These are phyloP conservation scores for Leccinum subgranulosum DNA, from an alignment of 768 basidiomycete species.

Conservation along the genomic window DNA sequence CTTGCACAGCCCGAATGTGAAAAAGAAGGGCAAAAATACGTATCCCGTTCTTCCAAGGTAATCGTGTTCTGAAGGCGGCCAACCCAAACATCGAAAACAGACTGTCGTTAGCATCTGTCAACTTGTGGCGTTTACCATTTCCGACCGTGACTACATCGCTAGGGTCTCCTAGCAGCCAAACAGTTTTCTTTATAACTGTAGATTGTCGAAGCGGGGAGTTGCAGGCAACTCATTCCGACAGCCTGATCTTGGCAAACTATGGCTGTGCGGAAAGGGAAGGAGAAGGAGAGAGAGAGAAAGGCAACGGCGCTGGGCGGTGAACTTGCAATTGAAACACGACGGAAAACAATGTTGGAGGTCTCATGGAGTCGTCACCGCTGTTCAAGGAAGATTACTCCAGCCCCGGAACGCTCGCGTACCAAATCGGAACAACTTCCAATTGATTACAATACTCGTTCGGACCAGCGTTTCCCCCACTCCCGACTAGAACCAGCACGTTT, in stretches of 20 bases:
- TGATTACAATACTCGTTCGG: neutral
- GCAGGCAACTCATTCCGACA: neutral
- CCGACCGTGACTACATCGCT: neutral
- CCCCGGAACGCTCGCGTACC: neutral
- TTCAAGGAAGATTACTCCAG: neutral
- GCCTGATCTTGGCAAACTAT: neutral
- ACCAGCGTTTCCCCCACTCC: neutral
- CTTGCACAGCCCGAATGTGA: neutral
- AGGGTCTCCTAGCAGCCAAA: neutral
- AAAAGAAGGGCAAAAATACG: neutral
- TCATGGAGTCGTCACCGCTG: neutral
- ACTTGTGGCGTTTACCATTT: slow-evolving; percentile 5
- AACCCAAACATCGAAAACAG: neutral
- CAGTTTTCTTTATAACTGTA: neutral
- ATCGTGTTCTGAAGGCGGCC: neutral
- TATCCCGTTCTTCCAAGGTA: neutral
- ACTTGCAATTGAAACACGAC: neutral
- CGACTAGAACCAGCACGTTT: neutral
- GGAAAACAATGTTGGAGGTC: neutral
- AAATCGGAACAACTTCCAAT: neutral
- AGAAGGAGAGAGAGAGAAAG: neutral
- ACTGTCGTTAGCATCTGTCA: neutral
- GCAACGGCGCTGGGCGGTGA: neutral
- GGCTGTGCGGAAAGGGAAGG: neutral
- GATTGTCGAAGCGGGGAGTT: neutral